Evolutionary conservation across 2,329 filamentous ascomycete genomes (phyloP).

Genomic region (Colletotrichum abscissum): DNA sequence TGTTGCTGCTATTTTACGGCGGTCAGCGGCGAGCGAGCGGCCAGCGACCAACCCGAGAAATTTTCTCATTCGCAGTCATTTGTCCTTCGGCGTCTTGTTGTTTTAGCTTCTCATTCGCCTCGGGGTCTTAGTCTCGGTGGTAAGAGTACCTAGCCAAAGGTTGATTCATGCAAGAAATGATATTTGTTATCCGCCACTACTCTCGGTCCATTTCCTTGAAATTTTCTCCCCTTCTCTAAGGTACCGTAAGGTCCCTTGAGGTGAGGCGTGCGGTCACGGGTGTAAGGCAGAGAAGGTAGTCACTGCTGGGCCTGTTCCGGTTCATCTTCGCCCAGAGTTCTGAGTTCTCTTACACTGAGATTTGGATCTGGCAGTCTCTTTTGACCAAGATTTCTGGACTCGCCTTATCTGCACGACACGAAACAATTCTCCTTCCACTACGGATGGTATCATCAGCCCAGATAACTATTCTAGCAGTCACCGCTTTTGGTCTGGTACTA

Average conservation of each 20-base stretch:
- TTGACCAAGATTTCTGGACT: not conserved
- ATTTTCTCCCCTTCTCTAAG: not conserved
- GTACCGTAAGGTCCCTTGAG: too few species aligned
- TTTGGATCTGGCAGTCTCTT: not conserved
- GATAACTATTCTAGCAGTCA: not conserved
- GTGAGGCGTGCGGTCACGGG: too few species aligned
- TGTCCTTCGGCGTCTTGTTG: not conserved
- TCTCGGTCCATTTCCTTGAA: not conserved
- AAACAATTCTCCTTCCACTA: not conserved
- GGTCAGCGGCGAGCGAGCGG: not conserved
- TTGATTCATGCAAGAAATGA: not conserved
- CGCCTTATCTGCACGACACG: not conserved
- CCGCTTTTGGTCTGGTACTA: not conserved
- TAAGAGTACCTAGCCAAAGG: not conserved
- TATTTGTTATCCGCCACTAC: not conserved
- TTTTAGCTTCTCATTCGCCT: not conserved
- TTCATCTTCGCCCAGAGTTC: not conserved
- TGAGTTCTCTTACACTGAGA: not conserved
- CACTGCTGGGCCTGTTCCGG: not conserved
- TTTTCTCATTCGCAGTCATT: conserved; percentile 20
- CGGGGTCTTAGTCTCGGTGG: not conserved
- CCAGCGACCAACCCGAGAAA: conserved; percentile 2
- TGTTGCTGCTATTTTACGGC: not conserved
- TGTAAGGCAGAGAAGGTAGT: too few species aligned
- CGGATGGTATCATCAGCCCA: too few species aligned